Evolutionary conservation across 305 asterid species (phyloP).

Genomic region (Solanum hybrid): DNA sequence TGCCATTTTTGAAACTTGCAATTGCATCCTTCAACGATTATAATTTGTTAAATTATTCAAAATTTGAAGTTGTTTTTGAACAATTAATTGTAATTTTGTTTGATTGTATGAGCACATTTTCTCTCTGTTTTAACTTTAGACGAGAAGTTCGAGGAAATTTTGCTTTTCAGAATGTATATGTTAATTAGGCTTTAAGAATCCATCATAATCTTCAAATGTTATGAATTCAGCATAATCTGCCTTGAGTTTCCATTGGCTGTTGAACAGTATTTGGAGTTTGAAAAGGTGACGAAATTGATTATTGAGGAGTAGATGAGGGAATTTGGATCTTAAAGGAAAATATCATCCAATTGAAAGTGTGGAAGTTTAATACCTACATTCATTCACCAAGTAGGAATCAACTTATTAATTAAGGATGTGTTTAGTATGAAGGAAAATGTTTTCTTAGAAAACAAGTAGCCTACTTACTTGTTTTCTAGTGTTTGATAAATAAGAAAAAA

Average conservation of each 20-base stretch:
- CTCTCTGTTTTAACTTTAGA: background rate
- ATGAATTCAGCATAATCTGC: background rate
- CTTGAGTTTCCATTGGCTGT: background rate
- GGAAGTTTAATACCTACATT: background rate
- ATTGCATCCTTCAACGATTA: background rate
- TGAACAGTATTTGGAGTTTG: background rate
- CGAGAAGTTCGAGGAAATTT: background rate
- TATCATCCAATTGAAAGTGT: background rate
- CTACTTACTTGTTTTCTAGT: background rate
- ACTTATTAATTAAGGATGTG: background rate
- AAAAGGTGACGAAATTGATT: background rate
- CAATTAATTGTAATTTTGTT: background rate
- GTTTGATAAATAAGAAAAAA: background rate
- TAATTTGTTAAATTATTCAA: background rate
- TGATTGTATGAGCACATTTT: background rate
- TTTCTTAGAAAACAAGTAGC: background rate
- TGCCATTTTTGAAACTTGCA: background rate
- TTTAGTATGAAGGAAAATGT: background rate
- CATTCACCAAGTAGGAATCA: background rate
- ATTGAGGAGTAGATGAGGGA: background rate
- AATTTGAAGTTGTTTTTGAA: background rate
- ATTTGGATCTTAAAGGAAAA: background rate
- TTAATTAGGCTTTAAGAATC: background rate
- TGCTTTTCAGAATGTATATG: background rate
- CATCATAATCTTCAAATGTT: background rate